Conservation (phyloP, 2,329 filamentous ascomycete species). For the Microsporum audouinii region DNA sequence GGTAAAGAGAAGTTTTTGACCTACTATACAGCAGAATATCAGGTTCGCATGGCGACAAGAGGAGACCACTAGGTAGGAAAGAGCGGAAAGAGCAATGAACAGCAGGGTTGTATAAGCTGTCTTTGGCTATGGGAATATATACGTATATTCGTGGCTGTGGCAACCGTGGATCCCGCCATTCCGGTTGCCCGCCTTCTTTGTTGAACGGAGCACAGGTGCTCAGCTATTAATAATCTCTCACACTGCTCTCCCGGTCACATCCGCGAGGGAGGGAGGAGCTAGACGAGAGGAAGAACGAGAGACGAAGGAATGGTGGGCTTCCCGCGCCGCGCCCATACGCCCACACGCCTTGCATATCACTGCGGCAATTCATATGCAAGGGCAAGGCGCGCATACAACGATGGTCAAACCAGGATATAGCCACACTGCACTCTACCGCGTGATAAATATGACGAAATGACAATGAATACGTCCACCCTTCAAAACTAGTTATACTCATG, state of each 20-base stretch:
- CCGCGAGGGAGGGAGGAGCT: not conserved
- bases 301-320: not conserved
- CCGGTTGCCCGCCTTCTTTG: not conserved
- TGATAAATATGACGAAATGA: not conserved
- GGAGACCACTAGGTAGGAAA: not conserved
- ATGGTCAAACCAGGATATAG: not conserved
- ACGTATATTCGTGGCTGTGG: not conserved
- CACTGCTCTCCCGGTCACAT: not conserved
- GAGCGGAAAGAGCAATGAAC: not conserved
- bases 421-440: not conserved
- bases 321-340: not conserved
- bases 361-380: constrained; percentile 1
- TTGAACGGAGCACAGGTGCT: not conserved
- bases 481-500: not conserved
- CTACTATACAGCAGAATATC: not conserved
- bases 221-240: not conserved
- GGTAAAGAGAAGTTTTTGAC: not conserved
- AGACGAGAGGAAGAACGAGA: not conserved
- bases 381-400: not conserved
- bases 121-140: not conserved
- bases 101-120: not conserved
- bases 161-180: not conserved
- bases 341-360: not conserved
- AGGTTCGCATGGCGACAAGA: not conserved
- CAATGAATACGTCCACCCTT: not conserved